phyloP scores from a whole-genome alignment of 2,329 filamentous ascomycete species.

The Hypoxylon sp. region DNA sequence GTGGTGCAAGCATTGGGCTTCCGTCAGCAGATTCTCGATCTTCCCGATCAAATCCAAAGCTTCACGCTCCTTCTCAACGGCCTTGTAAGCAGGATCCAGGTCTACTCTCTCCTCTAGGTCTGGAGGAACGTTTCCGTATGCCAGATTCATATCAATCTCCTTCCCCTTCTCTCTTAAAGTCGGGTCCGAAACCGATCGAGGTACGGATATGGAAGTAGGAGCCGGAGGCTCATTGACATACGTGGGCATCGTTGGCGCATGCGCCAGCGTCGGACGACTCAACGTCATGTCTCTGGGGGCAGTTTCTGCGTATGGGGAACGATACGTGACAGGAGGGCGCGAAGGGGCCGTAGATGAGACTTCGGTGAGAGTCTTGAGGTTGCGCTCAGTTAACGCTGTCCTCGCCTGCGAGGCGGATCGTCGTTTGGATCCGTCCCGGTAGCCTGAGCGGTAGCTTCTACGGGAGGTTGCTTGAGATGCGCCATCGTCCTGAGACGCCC shows the following conservation, averaged over 20 bases:
- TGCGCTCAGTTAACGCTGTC: slow-evolving; percentile 65
- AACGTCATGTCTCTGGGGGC: slow-evolving; percentile 61
- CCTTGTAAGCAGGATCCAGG: slow-evolving; percentile 63
- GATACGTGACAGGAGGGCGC: slow-evolving; percentile 57
- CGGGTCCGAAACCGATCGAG: slow-evolving; percentile 60
- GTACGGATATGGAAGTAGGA: slow-evolving; percentile 44
- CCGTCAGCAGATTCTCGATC: slow-evolving; percentile 83
- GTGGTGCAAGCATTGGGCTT: slow-evolving; percentile 90
- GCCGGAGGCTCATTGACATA: slow-evolving; percentile 34
- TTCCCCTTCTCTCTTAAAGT: slow-evolving; percentile 55
- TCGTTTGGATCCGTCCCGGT: slow-evolving; percentile 55
- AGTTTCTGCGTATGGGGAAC: slow-evolving; percentile 61
- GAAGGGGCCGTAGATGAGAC: slow-evolving; percentile 66
- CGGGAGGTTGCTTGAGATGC: slow-evolving; percentile 60
- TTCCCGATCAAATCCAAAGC: slow-evolving; percentile 75
- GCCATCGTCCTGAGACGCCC: slow-evolving; percentile 54
- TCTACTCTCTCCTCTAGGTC: slow-evolving; percentile 66
- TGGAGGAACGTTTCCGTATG: slow-evolving; percentile 86
- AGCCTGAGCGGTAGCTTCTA: slow-evolving; percentile 59
- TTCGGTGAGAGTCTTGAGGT: slow-evolving; percentile 68
- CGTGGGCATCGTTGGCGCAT: slow-evolving; percentile 53
- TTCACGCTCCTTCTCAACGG: slow-evolving; percentile 69
- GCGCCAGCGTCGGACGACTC: slow-evolving; percentile 57
- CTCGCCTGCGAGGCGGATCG: slow-evolving; percentile 54
- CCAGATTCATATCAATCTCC: slow-evolving; percentile 89